Evolutionary conservation across 2,329 filamentous ascomycete genomes (phyloP), one percentile per base, ranked within the genome.

Genomic region (Polychaeton citri): DNA sequence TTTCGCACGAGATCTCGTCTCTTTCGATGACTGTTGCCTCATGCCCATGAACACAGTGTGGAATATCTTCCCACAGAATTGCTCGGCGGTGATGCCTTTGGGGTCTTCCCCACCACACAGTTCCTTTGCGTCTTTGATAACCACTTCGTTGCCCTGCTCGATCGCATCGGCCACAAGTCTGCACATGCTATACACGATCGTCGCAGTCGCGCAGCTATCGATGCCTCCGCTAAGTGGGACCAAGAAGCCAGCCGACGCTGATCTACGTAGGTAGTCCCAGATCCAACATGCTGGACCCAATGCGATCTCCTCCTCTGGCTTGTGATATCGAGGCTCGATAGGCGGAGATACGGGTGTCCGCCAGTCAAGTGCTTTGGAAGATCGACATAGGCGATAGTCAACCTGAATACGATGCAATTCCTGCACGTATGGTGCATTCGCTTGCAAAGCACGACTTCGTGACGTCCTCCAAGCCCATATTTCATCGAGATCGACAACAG

Each of bases 11-110:
- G 68, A 63, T 7, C 81, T 63, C 0, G 81, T 86, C 43, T 84
- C 79, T 30, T 63, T 60, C 34, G 72, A 76, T 30, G 78, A 79
- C 43, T 79, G 73, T 45, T 67, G 61, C 50, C 76, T 51, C 59
- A 63, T 86, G 8, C 80, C 81, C 74, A 84, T 79, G 57, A 76
- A 83, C 32, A 68, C 65, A 2, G 77, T 83, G 44, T 71, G 67
- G 46, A 81, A 76, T 26, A 80, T 64, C 2, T 62, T 58, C 34
- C 62, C 61, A 46, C 67, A 75, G 21, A 82, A 64, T 37, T 79
- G 73, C 47, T 81, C 63, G 0, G 75, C 64, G 0, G 68, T 73
- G 35, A 56, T 34, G 7, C 34, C 37, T 15, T 59, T 62, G 2
- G 75, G 74, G 35, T 63, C 59, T 4, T 63, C 55, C 31, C 70